Evolutionary conservation across 352 stramenopile genomes (phyloP), one percentile per base, ranked within the genome.

Genomic region (Peronosclerospora sorghi): DNA sequence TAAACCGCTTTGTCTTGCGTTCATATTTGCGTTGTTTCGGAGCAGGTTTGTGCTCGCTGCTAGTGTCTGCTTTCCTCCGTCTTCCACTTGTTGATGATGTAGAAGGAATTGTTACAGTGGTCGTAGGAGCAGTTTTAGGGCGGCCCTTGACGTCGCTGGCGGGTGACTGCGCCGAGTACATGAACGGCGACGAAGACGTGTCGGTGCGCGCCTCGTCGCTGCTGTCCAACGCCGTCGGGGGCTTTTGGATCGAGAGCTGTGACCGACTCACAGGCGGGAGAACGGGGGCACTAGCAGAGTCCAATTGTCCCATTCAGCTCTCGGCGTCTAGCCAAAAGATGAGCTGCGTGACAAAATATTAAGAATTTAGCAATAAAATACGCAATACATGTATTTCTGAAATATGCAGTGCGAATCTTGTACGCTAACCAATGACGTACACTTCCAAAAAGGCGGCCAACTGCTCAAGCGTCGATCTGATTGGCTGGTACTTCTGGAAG

Each of bases 1-100:
- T 75, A 48, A 93, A 93, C 32, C 81, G 80, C 51, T 88, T 86
- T 21, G 76, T 87, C 58, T 88, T 86, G 58, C 76, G 80, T 48
- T 93, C 80, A 55, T 93, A 93, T 54, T 93, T 90, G 68, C 80
- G 80, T 56, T 89, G 73, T 14, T 66, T 58, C 6, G 54, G 20
- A 9, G 42, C 26, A 5, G 49, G 38, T 9, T 64, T 68, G 29
- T 57, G 41, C 8, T 52, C 48, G 0, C 42, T 29, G 0, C 29
- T 30, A 5, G 52, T 9, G 10, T 53, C 54, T 1, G 39, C 37
- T 32, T 64, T 68, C 29, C 32, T 53, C 8, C 54, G 50, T 38
- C 41, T 57, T 21, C 23, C 30, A 20, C 20, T 54, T 12, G 48
- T 36, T 4, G 42, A 53, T 9, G 35, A 37, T 6, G 48, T 6